Evolutionary conservation across 2,329 filamentous ascomycete species (phyloP).

Genomic region (Colletotrichum truncatum): DNA sequence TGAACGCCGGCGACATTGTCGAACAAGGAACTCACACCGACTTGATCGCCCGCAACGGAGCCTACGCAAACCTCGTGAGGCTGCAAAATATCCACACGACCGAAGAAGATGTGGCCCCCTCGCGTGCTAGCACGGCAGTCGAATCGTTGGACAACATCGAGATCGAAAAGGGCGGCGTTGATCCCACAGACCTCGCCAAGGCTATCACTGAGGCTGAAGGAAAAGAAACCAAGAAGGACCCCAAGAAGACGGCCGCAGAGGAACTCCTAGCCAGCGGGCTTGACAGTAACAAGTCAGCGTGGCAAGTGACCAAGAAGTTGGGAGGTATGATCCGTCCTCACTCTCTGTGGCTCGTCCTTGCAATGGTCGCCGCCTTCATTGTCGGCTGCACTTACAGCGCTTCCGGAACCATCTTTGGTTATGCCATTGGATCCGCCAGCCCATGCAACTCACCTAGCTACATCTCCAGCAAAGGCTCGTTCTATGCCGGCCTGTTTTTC

Average conservation of each 20-base stretch:
- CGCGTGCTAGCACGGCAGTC: constrained; percentile 40
- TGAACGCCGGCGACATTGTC: constrained; percentile 66
- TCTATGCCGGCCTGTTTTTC: constrained; percentile 67
- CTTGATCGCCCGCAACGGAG: constrained; percentile 58
- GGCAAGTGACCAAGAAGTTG: constrained; percentile 49
- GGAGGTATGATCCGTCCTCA: constrained; percentile 48
- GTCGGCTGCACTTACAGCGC: constrained; percentile 63
- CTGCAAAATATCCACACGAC: constrained; percentile 48
- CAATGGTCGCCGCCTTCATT: constrained; percentile 55
- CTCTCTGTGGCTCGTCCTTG: constrained; percentile 48
- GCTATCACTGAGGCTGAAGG: constrained; percentile 34
- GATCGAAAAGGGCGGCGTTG: constrained; percentile 37
- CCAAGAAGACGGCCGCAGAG: constrained; percentile 38
- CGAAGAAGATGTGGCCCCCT: constrained; percentile 39
- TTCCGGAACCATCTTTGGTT: constrained; percentile 61
- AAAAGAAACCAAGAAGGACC: constrained; percentile 52
- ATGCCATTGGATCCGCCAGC: constrained; percentile 54
- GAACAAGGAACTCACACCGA: constrained; percentile 71
- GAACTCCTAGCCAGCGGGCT: constrained; percentile 44
- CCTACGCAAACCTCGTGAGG: constrained; percentile 63
- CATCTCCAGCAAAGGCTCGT: constrained; percentile 49
- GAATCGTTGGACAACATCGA: constrained; percentile 53
- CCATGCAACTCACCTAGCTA: constrained; percentile 51
- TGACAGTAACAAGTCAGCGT: constrained; percentile 49
- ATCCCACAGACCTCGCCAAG: constrained; percentile 4